A percentile compares a stretch with the other conserved stretches of the same genome.
These are phyloP conservation scores for Neolentinus lepideus DNA, from an alignment of 1,284 basidiomycete species.

Conservation along the genomic window DNA sequence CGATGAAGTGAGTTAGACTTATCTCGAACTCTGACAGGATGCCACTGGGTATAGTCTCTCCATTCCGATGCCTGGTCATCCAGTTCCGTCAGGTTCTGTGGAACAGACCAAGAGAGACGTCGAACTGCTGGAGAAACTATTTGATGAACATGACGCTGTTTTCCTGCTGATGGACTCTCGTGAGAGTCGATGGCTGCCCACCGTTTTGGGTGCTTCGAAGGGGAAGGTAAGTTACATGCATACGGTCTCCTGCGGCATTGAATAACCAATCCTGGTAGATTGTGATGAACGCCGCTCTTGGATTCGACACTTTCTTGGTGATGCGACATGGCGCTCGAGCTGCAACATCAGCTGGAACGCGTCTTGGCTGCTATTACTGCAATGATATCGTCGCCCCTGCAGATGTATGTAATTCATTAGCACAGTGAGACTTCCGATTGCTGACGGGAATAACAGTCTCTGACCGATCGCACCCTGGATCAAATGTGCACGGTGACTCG, in stretches of 20 bases:
- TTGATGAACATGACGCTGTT: slow-evolving; percentile 83
- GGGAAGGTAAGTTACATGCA: slow-evolving; percentile 59
- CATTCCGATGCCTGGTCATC: slow-evolving; percentile 98
- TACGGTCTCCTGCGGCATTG: not conserved
- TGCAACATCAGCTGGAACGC: slow-evolving; percentile 25
- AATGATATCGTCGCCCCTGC: slow-evolving; percentile 96
- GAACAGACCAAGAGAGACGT: slow-evolving; percentile 65
- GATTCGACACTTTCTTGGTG: slow-evolving; percentile 94
- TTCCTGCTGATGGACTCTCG: slow-evolving; percentile 98
- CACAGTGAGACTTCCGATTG: not conserved
- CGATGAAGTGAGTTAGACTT: too few relatives aligned
- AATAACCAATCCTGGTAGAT: slow-evolving; percentile 40
- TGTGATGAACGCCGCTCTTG: slow-evolving; percentile 91
- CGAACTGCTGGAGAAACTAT: slow-evolving; percentile 63
- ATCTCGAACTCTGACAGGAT: too few relatives aligned
- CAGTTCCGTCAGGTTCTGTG: slow-evolving; percentile 56
- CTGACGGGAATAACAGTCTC: slow-evolving; percentile 45
- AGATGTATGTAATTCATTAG: slow-evolving; percentile 54
- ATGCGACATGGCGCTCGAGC: slow-evolving; percentile 88
- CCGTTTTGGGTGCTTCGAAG: slow-evolving; percentile 77
- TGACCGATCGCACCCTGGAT: slow-evolving; percentile 92
- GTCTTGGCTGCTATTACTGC: slow-evolving; percentile 94
- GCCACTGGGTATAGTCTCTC: slow-evolving; percentile 69
- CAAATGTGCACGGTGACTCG: slow-evolving; percentile 99
- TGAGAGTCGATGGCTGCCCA: slow-evolving; percentile 94